These are phyloP conservation scores for Stachybotrys chartarum DNA, from an alignment of 2,329 filamentous ascomycete genomes.

Conservation along the genomic window DNA sequence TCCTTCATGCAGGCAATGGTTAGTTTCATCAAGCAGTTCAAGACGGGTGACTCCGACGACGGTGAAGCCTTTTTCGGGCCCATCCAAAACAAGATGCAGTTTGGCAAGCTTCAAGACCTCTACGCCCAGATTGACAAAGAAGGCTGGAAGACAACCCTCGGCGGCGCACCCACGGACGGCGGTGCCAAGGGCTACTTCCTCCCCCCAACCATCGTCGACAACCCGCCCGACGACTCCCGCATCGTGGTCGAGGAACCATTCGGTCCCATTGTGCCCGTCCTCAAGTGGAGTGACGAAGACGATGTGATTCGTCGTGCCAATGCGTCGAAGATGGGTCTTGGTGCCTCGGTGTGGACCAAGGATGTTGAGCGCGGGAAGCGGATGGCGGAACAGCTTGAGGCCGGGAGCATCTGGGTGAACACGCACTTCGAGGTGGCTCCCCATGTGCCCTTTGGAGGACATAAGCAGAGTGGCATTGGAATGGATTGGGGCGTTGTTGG, in stretches of 20 bases:
- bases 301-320: slow-evolving; percentile 53
- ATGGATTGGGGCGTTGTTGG: slow-evolving; percentile 31
- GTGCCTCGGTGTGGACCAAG: slow-evolving; percentile 49
- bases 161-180: slow-evolving; percentile 9
- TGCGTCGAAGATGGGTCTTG: slow-evolving; percentile 42
- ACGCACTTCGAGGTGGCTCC: slow-evolving; percentile 30
- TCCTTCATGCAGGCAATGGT: slow-evolving; percentile 39
- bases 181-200: slow-evolving; percentile 45
- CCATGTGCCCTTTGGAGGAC: slow-evolving; percentile 37
- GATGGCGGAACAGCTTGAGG: slow-evolving; percentile 47
- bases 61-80: slow-evolving; percentile 40
- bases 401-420: slow-evolving; percentile 57
- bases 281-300: slow-evolving; percentile 54
- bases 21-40: slow-evolving; percentile 36
- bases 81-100: slow-evolving; percentile 55
- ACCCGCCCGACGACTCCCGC: slow-evolving; percentile 47
- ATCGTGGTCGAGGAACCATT: slow-evolving; percentile 49
- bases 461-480: slow-evolving; percentile 44
- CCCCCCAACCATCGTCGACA: slow-evolving; percentile 52
- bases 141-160: slow-evolving; percentile 31
- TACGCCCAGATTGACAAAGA: slow-evolving; percentile 39
- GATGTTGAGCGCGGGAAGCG: slow-evolving; percentile 42
- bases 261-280: slow-evolving; percentile 54
- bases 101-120: slow-evolving; percentile 29
- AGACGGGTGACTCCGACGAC: slow-evolving; percentile 35